Conservation (phyloP, 148 eudicot genomes). For the Rhododendron vialii region DNA sequence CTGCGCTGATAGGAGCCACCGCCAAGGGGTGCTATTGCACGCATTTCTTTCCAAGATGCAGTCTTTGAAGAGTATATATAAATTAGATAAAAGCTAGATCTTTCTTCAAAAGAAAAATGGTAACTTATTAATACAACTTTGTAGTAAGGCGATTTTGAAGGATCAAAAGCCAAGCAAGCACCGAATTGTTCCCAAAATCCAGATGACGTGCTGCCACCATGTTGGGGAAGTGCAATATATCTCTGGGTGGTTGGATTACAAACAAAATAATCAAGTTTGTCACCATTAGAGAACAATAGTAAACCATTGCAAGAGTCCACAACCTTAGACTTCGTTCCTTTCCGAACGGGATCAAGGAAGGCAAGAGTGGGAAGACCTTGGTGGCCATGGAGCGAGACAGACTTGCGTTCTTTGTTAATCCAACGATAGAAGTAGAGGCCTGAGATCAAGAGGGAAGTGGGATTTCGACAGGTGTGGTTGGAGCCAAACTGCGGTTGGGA, state of each 20-base stretch:
- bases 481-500: not conserved
- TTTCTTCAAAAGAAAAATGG: not conserved
- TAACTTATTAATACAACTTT: not conserved
- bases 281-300: not conserved
- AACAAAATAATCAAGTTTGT: not conserved
- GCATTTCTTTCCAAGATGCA: not conserved
- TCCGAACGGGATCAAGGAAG: not conserved
- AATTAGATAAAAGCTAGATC: not conserved
- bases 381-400: not conserved
- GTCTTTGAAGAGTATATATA: not conserved
- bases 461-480: not conserved
- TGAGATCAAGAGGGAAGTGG: not conserved
- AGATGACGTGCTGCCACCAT: not conserved
- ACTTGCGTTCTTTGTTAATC: not conserved
- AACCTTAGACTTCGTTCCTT: not conserved
- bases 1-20: not conserved
- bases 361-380: not conserved
- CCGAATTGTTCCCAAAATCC: not conserved
- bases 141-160: not conserved
- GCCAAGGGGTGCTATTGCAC: not conserved
- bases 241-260: not conserved
- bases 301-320: not conserved
- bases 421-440: not conserved
- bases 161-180: slow-evolving; percentile 5
- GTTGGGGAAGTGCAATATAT: not conserved